A percentile compares a stretch with the other conserved stretches of the same genome.
phyloP scores from a whole-genome alignment of 2,329 filamentous ascomycete species.

The Fusarium keratoplasticum region DNA sequence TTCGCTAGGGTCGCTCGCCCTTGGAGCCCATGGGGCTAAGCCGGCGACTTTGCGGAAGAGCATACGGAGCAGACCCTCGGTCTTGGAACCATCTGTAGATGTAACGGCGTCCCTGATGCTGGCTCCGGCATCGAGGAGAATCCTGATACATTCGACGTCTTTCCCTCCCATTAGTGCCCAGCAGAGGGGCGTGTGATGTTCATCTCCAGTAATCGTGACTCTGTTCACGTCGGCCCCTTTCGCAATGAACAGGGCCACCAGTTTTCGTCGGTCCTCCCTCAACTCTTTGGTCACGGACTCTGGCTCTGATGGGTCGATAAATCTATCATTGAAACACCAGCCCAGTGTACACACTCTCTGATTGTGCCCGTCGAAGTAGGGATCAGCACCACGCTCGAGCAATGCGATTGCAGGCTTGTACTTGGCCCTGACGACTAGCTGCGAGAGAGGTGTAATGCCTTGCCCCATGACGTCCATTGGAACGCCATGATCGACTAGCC shows the following conservation, averaged over 20 bases:
- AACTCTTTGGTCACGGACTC: background rate
- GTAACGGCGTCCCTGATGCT: background rate
- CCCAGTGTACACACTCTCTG: background rate
- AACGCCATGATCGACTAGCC: background rate
- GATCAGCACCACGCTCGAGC: slow-evolving; percentile 4
- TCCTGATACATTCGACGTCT: slow-evolving; percentile 2
- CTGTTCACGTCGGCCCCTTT: slow-evolving; percentile 7
- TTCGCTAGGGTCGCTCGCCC: fast-evolving
- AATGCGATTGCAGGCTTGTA: slow-evolving; percentile 2
- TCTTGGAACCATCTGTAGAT: background rate
- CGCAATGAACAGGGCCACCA: background rate
- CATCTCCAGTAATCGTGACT: background rate
- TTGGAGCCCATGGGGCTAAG: background rate
- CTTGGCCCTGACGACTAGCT: background rate
- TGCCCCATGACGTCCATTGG: background rate
- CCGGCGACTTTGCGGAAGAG: background rate
- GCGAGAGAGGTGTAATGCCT: background rate
- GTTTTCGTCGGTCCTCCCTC: background rate
- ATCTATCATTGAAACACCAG: background rate
- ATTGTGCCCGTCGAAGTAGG: background rate
- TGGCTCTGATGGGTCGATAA: background rate
- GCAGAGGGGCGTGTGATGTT: background rate
- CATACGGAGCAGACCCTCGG: background rate
- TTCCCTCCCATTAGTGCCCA: background rate
- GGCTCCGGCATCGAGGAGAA: slow-evolving; percentile 10